phyloP scores from a whole-genome alignment of 352 stramenopile species.

The Aphanomyces cochlioides region DNA sequence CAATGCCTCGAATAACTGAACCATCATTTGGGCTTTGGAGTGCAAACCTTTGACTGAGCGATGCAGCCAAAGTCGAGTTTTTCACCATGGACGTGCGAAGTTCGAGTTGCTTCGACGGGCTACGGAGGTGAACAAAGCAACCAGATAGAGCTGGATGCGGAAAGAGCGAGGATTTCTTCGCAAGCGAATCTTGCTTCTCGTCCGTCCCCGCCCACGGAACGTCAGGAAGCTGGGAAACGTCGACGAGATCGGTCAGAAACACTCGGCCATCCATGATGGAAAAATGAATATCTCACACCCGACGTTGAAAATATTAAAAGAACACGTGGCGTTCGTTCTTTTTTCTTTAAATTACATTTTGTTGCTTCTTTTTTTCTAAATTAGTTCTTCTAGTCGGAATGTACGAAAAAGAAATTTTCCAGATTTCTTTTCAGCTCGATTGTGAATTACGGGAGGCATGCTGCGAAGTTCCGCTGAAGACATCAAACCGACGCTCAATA shows the following conservation, averaged over 20 bases:
- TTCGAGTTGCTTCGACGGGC: constrained; percentile 14
- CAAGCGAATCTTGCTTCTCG: background rate
- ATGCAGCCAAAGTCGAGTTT: constrained; percentile 19
- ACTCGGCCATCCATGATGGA: constrained; percentile 14
- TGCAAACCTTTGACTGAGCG: constrained; percentile 18
- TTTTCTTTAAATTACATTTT: no score
- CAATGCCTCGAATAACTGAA: background rate
- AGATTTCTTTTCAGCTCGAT: no score
- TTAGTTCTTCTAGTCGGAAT: no score
- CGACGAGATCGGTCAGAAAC: constrained; percentile 28
- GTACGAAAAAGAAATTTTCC: no score
- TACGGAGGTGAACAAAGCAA: constrained; percentile 17
- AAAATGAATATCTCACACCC: background rate
- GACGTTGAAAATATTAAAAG: no score
- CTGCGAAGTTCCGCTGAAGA: no score
- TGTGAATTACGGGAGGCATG: no score
- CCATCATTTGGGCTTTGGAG: background rate
- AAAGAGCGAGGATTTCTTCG: constrained; percentile 23
- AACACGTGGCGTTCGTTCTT: no score
- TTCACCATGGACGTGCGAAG: constrained; percentile 12
- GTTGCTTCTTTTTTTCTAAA: no score
- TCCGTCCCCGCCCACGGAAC: constrained; percentile 13
- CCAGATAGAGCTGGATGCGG: constrained; percentile 18
- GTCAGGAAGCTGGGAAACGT: constrained; percentile 10
- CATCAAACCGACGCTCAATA: no score